A percentile compares a stretch with the other conserved stretches of the same genome.
These are phyloP conservation scores for Amauroascus niger DNA, from an alignment of 2,329 filamentous ascomycete species.

Conservation along the genomic window DNA sequence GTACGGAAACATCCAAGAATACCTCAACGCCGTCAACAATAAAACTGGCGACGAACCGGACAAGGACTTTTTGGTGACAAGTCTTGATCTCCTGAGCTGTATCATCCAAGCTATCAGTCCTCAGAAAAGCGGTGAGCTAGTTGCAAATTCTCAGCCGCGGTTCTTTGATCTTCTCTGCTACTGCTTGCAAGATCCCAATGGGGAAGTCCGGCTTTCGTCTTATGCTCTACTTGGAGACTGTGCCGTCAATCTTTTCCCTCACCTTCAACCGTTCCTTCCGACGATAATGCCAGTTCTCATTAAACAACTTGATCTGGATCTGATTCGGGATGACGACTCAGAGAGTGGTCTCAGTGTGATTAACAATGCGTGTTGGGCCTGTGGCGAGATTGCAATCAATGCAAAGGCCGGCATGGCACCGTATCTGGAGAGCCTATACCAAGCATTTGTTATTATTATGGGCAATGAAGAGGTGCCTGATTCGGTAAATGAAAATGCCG, in stretches of 20 bases:
- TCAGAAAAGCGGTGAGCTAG: slow-evolving; percentile 63
- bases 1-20: slow-evolving; percentile 78
- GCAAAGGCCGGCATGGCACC: slow-evolving; percentile 61
- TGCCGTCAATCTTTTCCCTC: slow-evolving; percentile 79
- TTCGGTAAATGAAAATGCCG: slow-evolving; percentile 85
- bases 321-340: slow-evolving; percentile 65
- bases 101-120: slow-evolving; percentile 81
- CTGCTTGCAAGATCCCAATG: slow-evolving; percentile 83
- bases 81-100: slow-evolving; percentile 81
- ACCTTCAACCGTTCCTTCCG: slow-evolving; percentile 64
- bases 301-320: slow-evolving; percentile 74
- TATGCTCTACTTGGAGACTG: slow-evolving; percentile 93
- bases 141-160: slow-evolving; percentile 63
- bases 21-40: slow-evolving; percentile 59
- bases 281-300: slow-evolving; percentile 69
- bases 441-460: slow-evolving; percentile 70
- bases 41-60: slow-evolving; percentile 66
- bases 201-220: slow-evolving; percentile 90
- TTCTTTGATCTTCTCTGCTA: slow-evolving; percentile 86
- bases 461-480: slow-evolving; percentile 75
- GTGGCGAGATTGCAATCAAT: slow-evolving; percentile 81
- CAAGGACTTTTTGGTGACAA: slow-evolving; percentile 95
- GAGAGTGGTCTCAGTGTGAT: slow-evolving; percentile 83
- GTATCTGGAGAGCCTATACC: slow-evolving; percentile 66
- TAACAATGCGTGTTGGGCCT: slow-evolving; percentile 97